These are phyloP conservation scores for Mentha longifolia DNA, from an alignment of 257 asterid genomes.

Conservation along the genomic window DNA sequence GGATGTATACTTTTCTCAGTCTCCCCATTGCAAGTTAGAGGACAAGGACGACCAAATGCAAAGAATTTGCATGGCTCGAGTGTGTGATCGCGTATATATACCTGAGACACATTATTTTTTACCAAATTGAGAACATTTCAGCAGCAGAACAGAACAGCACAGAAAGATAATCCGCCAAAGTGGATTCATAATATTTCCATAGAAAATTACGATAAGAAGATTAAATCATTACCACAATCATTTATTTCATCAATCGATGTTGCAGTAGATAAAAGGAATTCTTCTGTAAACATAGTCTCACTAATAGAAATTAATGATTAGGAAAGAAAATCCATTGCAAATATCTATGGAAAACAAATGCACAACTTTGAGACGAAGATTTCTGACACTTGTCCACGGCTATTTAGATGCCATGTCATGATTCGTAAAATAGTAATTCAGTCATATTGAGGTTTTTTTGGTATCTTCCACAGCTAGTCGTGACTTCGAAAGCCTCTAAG, in stretches of 20 bases:
- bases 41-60: constrained; percentile 82
- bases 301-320: neutral
- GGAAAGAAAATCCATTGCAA: neutral
- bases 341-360: neutral
- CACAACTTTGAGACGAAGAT: neutral
- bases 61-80: constrained; percentile 70
- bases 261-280: neutral
- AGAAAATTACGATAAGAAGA: neutral
- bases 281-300: neutral
- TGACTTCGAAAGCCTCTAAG: too few relatives aligned
- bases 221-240: neutral
- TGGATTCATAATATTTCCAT: too few relatives aligned
- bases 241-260: neutral
- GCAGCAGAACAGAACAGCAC: constrained; percentile 16
- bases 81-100: constrained; percentile 85
- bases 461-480: neutral
- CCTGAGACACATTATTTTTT: constrained; percentile 50
- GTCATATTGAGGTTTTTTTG: neutral
- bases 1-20: constrained; percentile 62
- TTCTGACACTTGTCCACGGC: neutral
- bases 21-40: constrained; percentile 60
- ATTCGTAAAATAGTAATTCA: neutral
- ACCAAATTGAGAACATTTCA: constrained; percentile 5
- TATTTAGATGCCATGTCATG: neutral
- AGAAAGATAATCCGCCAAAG: neutral